Percentiles rank a stretch among this genome's conserved stretches.
phyloP scores from a whole-genome alignment of 306 rosid species.

The Cucurbita argyrosperma region DNA sequence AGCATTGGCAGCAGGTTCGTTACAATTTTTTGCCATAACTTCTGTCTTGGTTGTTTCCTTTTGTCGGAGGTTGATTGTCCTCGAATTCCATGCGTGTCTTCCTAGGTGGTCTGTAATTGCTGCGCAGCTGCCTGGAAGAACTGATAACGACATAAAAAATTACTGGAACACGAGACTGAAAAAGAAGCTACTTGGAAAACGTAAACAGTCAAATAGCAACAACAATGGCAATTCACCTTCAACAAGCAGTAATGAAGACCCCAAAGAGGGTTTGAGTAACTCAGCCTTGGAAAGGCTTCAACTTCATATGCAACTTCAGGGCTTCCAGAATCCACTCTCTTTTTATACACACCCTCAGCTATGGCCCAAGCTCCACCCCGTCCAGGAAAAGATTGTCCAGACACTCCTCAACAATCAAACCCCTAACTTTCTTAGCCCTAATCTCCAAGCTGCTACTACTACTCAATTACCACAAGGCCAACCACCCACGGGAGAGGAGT shows the following conservation, averaged over 20 bases:
- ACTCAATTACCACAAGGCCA: neutral
- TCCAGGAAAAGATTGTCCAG: conserved; percentile 56
- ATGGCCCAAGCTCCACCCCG: conserved; percentile 85
- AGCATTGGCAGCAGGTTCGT: conserved; percentile 97
- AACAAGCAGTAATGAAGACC: conserved; percentile 2
- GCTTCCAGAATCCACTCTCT: conserved; percentile 62
- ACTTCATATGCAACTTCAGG: conserved; percentile 87
- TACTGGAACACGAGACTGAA: conserved; percentile 95
- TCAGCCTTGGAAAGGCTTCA: conserved; percentile 94
- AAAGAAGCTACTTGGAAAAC: conserved; percentile 80
- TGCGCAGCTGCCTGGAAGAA: conserved; percentile 96
- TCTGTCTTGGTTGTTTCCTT: neutral
- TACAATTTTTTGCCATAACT: neutral
- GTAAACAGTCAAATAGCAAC: conserved; percentile 34
- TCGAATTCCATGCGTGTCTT: conserved; percentile 2
- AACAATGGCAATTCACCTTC: conserved; percentile 1
- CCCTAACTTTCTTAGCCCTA: conserved; percentile 12
- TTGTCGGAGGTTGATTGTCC: conserved; percentile 14
- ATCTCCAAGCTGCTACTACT: neutral
- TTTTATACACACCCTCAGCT: conserved; percentile 43
- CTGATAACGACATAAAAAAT: conserved; percentile 92
- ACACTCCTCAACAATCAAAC: conserved; percentile 19
- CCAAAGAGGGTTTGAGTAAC: conserved; percentile 38
- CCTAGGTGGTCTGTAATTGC: conserved; percentile 98
- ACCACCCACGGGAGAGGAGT: neutral